Base-by-base conservation (phyloP, 495 filamentous ascomycete species). In the Arthonia radiata region DNA sequence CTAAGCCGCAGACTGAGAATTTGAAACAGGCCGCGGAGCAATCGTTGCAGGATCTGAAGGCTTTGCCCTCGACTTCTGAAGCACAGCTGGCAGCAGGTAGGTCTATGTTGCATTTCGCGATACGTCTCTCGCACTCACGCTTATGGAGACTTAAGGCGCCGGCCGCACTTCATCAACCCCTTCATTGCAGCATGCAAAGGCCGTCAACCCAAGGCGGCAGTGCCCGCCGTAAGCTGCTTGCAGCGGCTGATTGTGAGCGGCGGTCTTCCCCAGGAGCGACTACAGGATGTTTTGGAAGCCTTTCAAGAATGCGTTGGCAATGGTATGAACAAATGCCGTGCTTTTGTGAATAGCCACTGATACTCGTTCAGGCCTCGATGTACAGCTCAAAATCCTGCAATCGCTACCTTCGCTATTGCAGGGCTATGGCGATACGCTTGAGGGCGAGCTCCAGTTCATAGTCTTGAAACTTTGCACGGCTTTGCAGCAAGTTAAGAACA, bases 381-480 rank as follows among this genome's bases (percentile, higher is more conserved):
- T 93, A 2, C 86, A 97, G 39, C 62, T 97, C 27, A 97, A 93
- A 49, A 89, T 94, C 16, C 54, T 97, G 11, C 86, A 97, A 43
- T 76, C 81, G 0, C 52, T 97, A 17, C 86, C 89, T n/a, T 73
- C 80, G 1, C 42, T 97, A 19, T 51, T 93, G 5, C 81, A 93
- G 36, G 86, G 86, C 43, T 94, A 93, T 50, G 68, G 77, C 0
- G 61, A 62, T 30, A 72, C 82, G 23, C 48, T 97, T 15, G 67
- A 67, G 27, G 79, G 74, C 2, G 72, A 82, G 27, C 57, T 92
- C 10, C 57, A 94, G 19, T 71, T 70, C 17, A 74, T 61, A 15
- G 67, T 74, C 2, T 55, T 97, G 35, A 74, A 89, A 41, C 75
- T 92, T 45, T 94, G 86, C 47, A 81, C 80, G 18, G 72, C 73